These are phyloP conservation scores for Gracilaria vermiculophylla DNA, from an alignment of 23 red algal genomes.

Conservation along the genomic window DNA sequence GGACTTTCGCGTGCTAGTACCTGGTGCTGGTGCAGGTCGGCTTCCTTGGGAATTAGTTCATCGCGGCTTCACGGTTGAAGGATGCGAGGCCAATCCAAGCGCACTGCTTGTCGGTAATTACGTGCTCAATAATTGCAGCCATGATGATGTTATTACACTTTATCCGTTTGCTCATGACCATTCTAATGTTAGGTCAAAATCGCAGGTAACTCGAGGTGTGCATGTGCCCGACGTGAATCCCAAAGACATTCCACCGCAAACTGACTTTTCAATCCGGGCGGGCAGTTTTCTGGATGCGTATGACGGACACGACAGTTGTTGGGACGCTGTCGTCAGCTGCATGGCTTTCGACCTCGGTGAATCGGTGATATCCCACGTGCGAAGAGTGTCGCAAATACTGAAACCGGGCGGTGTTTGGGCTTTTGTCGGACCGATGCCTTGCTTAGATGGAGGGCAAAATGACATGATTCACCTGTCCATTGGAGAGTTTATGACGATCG, in stretches of 20 bases:
- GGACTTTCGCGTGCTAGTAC: slow-evolving; percentile 82
- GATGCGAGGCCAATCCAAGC: slow-evolving; percentile 60
- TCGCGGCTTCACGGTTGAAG: slow-evolving; percentile 76
- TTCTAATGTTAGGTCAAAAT: slow-evolving; percentile 44
- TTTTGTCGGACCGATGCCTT: slow-evolving; percentile 62
- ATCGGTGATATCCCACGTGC: slow-evolving; percentile 39
- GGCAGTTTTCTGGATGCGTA: slow-evolving; percentile 82
- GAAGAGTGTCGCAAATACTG: slow-evolving; percentile 57
- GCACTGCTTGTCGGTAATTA: slow-evolving; percentile 74
- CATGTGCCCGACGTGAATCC: slow-evolving; percentile 78
- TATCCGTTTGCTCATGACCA: slow-evolving; percentile 84
- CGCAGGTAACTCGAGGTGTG: slow-evolving; percentile 26
- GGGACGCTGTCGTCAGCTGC: slow-evolving; percentile 77
- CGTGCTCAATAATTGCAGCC: slow-evolving; percentile 43
- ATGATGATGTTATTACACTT: slow-evolving; percentile 13
- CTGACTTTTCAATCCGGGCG: slow-evolving; percentile 77
- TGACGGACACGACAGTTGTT: slow-evolving; percentile 51
- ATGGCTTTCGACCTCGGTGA: slow-evolving; percentile 71
- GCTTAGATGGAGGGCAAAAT: slow-evolving; percentile 34
- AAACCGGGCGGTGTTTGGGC: slow-evolving; percentile 72
- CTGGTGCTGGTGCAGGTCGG: slow-evolving; percentile 70
- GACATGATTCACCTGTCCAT: slow-evolving; percentile 51
- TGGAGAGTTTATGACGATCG: slow-evolving; percentile 59
- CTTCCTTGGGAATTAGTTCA: slow-evolving; percentile 82
- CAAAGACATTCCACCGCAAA: slow-evolving; percentile 41